Evolutionary conservation across 768 basidiomycete genomes (phyloP).

Genomic region (Sarcomyxa edulis): DNA sequence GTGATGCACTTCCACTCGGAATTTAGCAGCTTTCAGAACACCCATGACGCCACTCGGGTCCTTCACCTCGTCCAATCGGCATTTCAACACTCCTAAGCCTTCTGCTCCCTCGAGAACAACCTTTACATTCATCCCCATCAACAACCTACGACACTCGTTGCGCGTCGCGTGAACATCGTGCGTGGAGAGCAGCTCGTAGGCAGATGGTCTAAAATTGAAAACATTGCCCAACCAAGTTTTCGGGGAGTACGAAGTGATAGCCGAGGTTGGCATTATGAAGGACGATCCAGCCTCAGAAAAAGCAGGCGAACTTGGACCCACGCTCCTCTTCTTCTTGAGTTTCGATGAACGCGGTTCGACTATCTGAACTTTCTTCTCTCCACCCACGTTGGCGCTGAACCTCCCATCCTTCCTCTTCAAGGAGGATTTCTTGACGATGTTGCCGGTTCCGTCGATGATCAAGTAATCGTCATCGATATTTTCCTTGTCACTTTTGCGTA

Average conservation of each 20-base stretch:
- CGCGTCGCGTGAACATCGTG: slow-evolving; percentile 60
- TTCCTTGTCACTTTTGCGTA: slow-evolving; percentile 46
- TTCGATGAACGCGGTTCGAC: slow-evolving; percentile 40
- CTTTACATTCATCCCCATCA: slow-evolving; percentile 66
- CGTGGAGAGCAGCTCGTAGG: slow-evolving; percentile 51
- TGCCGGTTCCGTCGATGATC: slow-evolving; percentile 11
- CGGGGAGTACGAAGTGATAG: slow-evolving; percentile 35
- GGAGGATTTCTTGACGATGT: slow-evolving; percentile 39
- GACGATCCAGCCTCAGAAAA: slow-evolving; percentile 40
- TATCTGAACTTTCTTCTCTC: slow-evolving; percentile 41
- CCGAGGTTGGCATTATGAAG: slow-evolving; percentile 29
- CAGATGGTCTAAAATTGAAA: slow-evolving; percentile 78
- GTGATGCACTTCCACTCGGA: slow-evolving; percentile 77
- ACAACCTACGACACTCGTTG: slow-evolving; percentile 65
- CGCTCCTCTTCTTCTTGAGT: slow-evolving; percentile 26
- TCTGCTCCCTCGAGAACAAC: slow-evolving; percentile 64
- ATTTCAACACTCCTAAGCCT: slow-evolving; percentile 66
- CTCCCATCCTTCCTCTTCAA: slow-evolving; percentile 23
- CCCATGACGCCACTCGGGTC: slow-evolving; percentile 50
- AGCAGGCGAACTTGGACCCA: slow-evolving; percentile 27
- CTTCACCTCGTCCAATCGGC: slow-evolving; percentile 63
- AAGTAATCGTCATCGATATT: slow-evolving; percentile 28
- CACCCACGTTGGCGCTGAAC: no score
- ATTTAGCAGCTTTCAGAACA: slow-evolving; percentile 66
- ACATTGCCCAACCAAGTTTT: slow-evolving; percentile 82